Conservation (phyloP, 352 stramenopile genomes). For the Phytophthora europaea region DNA sequence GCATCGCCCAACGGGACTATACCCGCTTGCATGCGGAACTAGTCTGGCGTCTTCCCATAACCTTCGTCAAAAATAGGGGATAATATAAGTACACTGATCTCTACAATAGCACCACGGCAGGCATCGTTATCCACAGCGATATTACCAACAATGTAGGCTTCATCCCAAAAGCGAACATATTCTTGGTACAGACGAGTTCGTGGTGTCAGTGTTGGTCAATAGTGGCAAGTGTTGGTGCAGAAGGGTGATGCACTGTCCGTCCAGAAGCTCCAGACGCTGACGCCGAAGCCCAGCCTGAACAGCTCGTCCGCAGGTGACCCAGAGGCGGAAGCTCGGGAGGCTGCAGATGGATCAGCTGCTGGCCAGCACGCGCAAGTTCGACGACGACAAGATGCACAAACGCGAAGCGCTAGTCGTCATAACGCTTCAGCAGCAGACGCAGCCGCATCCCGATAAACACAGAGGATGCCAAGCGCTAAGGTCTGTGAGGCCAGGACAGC, state of each 20-base stretch:
- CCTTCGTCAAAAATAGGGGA: too few relatives aligned
- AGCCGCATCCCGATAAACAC: conserved; percentile 25
- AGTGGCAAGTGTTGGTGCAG: too few relatives aligned
- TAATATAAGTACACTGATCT: too few relatives aligned
- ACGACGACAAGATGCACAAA: conserved; percentile 69
- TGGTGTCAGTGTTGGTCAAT: too few relatives aligned
- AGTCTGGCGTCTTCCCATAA: too few relatives aligned
- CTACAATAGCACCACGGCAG: background rate
- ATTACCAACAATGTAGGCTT: background rate
- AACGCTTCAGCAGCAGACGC: conserved; percentile 67
- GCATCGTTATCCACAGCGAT: background rate
- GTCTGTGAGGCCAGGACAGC: too few relatives aligned
- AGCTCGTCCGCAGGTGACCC: conserved; percentile 81
- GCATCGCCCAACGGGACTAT: too few relatives aligned
- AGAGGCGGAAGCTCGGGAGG: conserved; percentile 76
- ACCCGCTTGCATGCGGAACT: too few relatives aligned
- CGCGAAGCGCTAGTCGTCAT: conserved; percentile 64
- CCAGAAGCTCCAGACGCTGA: too few relatives aligned
- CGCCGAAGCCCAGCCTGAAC: conserved; percentile 77
- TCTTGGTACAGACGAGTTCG: too few relatives aligned
- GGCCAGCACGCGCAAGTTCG: conserved; percentile 76
- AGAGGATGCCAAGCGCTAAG: conserved; percentile 29
- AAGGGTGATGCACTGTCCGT: too few relatives aligned
- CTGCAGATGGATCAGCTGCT: conserved; percentile 76
- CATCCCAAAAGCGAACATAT: background rate